Conservation (phyloP, 73 alveolate genomes). For the Effrenium voratum region DNA sequence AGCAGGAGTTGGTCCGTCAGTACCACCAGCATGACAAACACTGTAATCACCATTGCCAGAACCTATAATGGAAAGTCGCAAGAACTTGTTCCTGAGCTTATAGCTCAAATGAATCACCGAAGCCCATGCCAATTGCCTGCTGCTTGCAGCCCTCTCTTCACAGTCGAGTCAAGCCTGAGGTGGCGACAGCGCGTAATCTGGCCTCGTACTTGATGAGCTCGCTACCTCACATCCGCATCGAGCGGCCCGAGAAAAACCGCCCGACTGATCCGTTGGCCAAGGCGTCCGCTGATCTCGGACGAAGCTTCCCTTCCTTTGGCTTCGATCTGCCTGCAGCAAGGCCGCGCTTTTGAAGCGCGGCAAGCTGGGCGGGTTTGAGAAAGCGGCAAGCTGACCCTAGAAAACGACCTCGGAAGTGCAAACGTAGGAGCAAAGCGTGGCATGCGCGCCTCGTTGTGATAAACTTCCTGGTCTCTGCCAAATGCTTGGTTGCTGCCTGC, state of each 20-base stretch:
- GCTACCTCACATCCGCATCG: slow-evolving; percentile 21
- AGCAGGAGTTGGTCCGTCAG: too few relatives aligned
- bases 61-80: too few relatives aligned
- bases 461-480: slow-evolving; percentile 47
- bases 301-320: slow-evolving; percentile 80
- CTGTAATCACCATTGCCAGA: too few relatives aligned
- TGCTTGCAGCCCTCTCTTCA: too few relatives aligned
- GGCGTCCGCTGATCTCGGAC: slow-evolving; percentile 36
- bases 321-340: slow-evolving; percentile 58
- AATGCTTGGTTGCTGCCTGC: slow-evolving; percentile 53
- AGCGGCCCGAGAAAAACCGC: too few relatives aligned
- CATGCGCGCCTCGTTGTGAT: slow-evolving; percentile 33
- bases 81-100: too few relatives aligned
- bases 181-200: slow-evolving; percentile 23
- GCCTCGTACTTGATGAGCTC: slow-evolving; percentile 85
- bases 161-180: too few relatives aligned
- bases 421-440: neutral
- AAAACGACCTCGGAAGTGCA: neutral
- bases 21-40: too few relatives aligned
- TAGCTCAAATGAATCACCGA: too few relatives aligned
- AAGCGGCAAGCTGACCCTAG: neutral
- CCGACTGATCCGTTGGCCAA: too few relatives aligned
- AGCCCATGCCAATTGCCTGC: too few relatives aligned
- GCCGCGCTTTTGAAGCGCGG: neutral
- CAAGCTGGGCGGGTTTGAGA: too few relatives aligned